phyloP scores from a whole-genome alignment of 1,284 basidiomycete species.

The Naganishia liquefaciens region DNA sequence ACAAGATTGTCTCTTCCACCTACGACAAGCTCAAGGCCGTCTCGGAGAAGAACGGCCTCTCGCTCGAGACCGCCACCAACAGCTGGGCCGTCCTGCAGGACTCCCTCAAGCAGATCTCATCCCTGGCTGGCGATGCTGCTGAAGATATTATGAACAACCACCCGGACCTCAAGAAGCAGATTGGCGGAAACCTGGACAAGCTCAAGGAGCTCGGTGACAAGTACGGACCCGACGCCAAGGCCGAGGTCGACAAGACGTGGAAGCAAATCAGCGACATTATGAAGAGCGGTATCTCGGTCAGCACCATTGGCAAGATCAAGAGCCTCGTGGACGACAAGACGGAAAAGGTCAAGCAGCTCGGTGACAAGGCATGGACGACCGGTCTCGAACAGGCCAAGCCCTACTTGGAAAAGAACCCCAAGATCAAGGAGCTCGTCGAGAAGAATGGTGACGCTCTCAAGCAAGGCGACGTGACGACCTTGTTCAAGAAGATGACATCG shows the following conservation, averaged over 20 bases:
- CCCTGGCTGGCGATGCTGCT: conserved; percentile 49
- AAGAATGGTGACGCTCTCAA: conserved; percentile 34
- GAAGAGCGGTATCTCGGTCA: conserved; percentile 33
- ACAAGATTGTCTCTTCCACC: conserved; percentile 53
- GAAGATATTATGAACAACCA: conserved; percentile 48
- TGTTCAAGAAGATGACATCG: conserved; percentile 32
- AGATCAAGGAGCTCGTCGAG: conserved; percentile 34
- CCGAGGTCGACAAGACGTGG: conserved; percentile 48
- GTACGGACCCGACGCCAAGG: conserved; percentile 54
- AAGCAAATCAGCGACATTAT: conserved; percentile 44
- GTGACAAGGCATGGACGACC: conserved; percentile 32
- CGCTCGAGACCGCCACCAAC: conserved; percentile 27
- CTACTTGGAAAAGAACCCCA: conserved; percentile 36
- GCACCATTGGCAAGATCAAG: conserved; percentile 33
- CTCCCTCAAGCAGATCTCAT: conserved; percentile 37
- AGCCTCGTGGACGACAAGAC: conserved; percentile 30
- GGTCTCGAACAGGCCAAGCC: conserved; percentile 34
- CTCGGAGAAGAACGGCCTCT: conserved; percentile 44
- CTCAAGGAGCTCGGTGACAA: conserved; percentile 48
- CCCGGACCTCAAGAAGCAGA: conserved; percentile 49
- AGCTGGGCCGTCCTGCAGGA: conserved; percentile 29
- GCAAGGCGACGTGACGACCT: conserved; percentile 24
- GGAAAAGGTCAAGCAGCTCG: conserved; percentile 30
- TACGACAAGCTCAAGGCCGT: conserved; percentile 54
- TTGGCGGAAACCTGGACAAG: conserved; percentile 50